Evolutionary conservation across 805 yeast genomes (phyloP).

Genomic region (Suhomyces sp.): DNA sequence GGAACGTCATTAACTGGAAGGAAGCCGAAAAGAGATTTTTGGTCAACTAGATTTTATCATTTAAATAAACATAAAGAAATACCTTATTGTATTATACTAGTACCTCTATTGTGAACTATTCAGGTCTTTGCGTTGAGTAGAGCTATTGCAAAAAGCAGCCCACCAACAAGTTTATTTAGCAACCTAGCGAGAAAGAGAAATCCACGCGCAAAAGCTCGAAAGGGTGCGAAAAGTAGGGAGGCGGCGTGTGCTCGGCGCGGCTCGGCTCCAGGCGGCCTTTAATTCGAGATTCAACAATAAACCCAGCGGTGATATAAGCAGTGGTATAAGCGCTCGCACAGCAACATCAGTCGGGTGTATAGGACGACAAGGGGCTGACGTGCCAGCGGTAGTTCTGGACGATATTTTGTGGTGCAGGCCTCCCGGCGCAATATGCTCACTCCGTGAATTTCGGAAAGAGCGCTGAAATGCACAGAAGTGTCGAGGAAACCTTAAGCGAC

Average conservation of each 20-base stretch:
- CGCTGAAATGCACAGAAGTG: too few species aligned
- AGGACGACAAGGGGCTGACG: too few species aligned
- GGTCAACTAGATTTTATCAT: slow-evolving; percentile 5
- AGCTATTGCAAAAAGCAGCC: not conserved
- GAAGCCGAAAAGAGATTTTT: slow-evolving; percentile 74
- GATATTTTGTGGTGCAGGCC: too few species aligned
- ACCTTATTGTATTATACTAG: not conserved
- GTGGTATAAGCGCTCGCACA: too few species aligned
- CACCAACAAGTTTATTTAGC: not conserved
- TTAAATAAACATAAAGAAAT: not conserved
- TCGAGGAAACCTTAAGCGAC: too few species aligned
- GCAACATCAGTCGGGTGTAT: too few species aligned
- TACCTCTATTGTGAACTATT: not conserved
- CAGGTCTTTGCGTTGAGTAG: not conserved
- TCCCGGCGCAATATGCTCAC: too few species aligned
- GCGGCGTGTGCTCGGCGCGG: not conserved
- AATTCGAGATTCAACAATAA: not conserved
- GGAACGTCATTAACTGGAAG: slow-evolving; percentile 93
- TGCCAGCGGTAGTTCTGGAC: too few species aligned
- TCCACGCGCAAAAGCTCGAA: not conserved
- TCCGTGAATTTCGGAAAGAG: too few species aligned
- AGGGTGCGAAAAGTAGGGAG: not conserved
- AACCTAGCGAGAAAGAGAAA: not conserved
- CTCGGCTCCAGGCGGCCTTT: not conserved
- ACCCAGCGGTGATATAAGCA: not conserved